A percentile compares a stretch with the other conserved stretches of the same genome.
phyloP scores from a whole-genome alignment of 2,329 filamentous ascomycete genomes.

The Cladosporium cucumerinum region DNA sequence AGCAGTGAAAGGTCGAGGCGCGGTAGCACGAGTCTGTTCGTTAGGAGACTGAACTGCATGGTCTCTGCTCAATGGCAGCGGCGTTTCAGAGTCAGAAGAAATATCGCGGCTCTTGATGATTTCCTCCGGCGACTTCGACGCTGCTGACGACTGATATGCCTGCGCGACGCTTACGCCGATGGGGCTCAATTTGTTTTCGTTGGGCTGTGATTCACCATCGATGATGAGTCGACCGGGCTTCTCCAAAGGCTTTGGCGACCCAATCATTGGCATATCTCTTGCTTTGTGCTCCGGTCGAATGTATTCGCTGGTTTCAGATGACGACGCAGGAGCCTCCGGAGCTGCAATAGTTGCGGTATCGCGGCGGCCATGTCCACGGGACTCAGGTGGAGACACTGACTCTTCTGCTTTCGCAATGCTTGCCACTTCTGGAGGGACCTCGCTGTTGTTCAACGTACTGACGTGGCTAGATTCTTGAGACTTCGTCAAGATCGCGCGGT shows the following conservation, averaged over 20 bases:
- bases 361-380: background rate
- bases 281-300: constrained; percentile 17
- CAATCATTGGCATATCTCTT: constrained; percentile 19
- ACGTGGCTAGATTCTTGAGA: background rate
- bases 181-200: background rate
- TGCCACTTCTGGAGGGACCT: background rate
- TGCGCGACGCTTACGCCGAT: background rate
- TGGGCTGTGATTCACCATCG: constrained; percentile 1
- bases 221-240: constrained; percentile 17
- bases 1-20: background rate
- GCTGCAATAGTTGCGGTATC: constrained; percentile 7
- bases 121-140: background rate
- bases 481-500: background rate
- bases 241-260: constrained; percentile 5
- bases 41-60: constrained; percentile 5
- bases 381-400: background rate
- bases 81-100: background rate
- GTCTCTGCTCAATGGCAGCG: background rate
- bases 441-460: no score
- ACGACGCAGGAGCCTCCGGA: background rate
- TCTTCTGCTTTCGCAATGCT: background rate
- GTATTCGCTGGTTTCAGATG: background rate
- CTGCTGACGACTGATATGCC: background rate
- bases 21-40: background rate
- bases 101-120: background rate